Evolutionary conservation across 2,329 filamentous ascomycete species (phyloP), one percentile per base, ranked within the genome.

Genomic region (Escovopsis sp.): DNA sequence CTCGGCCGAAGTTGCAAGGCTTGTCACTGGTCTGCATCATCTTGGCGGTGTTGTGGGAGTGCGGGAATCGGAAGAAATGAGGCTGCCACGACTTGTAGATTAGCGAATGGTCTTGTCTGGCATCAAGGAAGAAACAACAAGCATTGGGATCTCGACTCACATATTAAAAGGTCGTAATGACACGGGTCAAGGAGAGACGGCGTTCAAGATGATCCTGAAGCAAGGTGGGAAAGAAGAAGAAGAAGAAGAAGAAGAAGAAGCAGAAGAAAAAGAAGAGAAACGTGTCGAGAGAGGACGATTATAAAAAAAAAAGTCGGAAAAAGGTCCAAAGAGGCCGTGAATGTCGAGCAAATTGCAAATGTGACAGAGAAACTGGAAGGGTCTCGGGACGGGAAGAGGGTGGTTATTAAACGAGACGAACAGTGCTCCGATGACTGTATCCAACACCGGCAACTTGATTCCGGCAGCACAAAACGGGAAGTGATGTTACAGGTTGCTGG

Each of bases 1-100:
- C 68, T 44, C 68, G 62, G 46, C 65, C 68, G 65, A 70, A 69
- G 55, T 70, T 67, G 57, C 50, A 54, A 39, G 55, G 53, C 46
- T 49, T 54, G 45, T 56, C 54, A 40, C 53, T 54, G 44, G 51
- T 47, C 47, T 57, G 51, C 47, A 61, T 48, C 64, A 67, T 67
- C 47, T 47, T 62, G 53, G 47, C 27, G 47, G 45, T 43, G 39
- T 39, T 39, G 39, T 39, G 30, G 7, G 14, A 24, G 29, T 11
- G 7, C 3, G 27, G 25, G 27, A 29, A 29, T 29, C 27, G 27
- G 27, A 29, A 27, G 44, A 36, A 36, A 29, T 29, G 27, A 29
- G 27, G 27, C 27, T 29, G 27, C 27, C 7, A 29, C 27, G 27
- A 29, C 27, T 25, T 40, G 38, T 30, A 37, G 40, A 36, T 29